Evolutionary conservation across 140 eudicot species (phyloP), one percentile per base, ranked within the genome.

Genomic region (Stevia rebaudiana): DNA sequence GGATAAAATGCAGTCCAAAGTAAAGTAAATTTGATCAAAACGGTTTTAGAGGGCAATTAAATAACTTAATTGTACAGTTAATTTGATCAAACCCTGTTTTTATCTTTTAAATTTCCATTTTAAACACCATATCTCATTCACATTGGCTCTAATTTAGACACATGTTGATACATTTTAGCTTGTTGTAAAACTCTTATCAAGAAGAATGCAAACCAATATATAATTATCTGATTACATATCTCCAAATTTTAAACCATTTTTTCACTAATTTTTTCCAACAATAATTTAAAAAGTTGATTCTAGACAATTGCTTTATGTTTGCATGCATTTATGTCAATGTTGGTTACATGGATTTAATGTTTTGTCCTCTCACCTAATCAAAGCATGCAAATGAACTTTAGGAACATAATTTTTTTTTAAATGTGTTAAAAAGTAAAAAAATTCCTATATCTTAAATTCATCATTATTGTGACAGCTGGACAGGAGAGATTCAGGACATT

Each of bases 401-500:
- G 30, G 25, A 50, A 50, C 56, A 50, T 18, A n/a, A n/a, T n/a
- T n/a, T n/a, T n/a, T n/a, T n/a, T n/a, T n/a, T n/a, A n/a, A n/a
- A n/a, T n/a, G 9, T 8, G 11, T 9, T 6, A 50, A 50, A 50
- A 7, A 1, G 15, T 22, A 2, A 19, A 11, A 19, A 22, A 50
- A 13, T 25, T 11, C 22, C 39, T 1, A 47, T 15, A 15, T n/a
- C 2, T 47, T 47, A 25, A 15, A 3, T 31, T 47, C 1, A 15
- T 13, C 24, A 56, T 15, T 10, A 15, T 17, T 54, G 51, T 63
- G 71, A 61, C 84, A 82, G 84, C 87, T 24, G 87, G 87, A 54
- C 87, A 82, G 69, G 87, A 82, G 70, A 74, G 78, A 70, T 82
- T 82, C 65, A 78, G 87, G 73, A 78, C 87, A 39, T 50, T 82